Conservation (phyloP, 2,329 filamentous ascomycete genomes). For the Bretziella fagacearum region DNA sequence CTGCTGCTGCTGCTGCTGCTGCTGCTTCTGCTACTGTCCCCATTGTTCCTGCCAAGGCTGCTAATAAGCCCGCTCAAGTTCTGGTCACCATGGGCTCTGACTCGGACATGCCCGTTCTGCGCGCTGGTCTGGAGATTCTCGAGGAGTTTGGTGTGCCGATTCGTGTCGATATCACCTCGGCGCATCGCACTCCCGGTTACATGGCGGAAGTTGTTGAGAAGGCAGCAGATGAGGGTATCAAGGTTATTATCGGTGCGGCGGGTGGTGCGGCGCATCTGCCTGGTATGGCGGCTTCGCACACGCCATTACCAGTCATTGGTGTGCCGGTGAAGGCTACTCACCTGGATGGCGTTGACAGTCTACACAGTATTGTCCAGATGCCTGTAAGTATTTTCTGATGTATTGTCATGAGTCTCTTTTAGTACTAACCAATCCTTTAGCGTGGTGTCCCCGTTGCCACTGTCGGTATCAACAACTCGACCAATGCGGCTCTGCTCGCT, state of each 20-base stretch:
- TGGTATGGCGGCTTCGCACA: slow-evolving; percentile 59
- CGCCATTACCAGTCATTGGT: slow-evolving; percentile 57
- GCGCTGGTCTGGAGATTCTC: slow-evolving; percentile 48
- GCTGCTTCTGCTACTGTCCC: slow-evolving; percentile 14
- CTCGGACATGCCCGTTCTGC: slow-evolving; percentile 54
- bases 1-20: not conserved
- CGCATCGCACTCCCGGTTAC: slow-evolving; percentile 53
- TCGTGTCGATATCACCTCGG: slow-evolving; percentile 60
- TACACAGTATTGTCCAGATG: slow-evolving; percentile 5
- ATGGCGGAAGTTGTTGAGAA: slow-evolving; percentile 51
- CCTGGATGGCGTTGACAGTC: slow-evolving; percentile 6
- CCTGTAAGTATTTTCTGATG: slow-evolving; percentile 27
- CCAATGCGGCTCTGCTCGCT: slow-evolving; percentile 59
- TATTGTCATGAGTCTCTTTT: slow-evolving; percentile 24
- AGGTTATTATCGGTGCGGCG: slow-evolving; percentile 59
- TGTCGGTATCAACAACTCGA: slow-evolving; percentile 65
- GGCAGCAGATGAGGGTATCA: slow-evolving; percentile 48
- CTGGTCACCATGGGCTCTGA: slow-evolving; percentile 75
- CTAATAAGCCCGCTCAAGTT: slow-evolving; percentile 27
- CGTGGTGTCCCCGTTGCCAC: slow-evolving; percentile 56
- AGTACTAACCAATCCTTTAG: slow-evolving; percentile 16
- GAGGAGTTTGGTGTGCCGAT: slow-evolving; percentile 55
- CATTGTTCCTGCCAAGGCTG: slow-evolving; percentile 6
- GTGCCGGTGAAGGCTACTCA: slow-evolving; percentile 60
- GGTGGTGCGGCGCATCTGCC: slow-evolving; percentile 58